A percentile compares a stretch with the other conserved stretches of the same genome.
These are phyloP conservation scores for Suillus subalutaceus DNA, from an alignment of 768 basidiomycete species.

Conservation along the genomic window DNA sequence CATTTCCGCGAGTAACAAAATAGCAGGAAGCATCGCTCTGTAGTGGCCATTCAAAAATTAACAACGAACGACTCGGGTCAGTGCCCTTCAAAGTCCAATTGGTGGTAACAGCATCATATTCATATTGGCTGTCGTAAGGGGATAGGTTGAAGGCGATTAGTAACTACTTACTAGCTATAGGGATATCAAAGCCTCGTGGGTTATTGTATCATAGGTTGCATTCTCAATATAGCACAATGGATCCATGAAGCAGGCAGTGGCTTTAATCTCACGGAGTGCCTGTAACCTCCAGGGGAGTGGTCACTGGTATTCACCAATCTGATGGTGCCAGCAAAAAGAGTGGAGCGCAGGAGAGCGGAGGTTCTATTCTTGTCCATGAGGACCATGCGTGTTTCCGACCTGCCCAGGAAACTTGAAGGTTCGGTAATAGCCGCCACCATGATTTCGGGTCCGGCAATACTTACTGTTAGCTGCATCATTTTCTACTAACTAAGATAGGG, in stretches of 20 bases:
- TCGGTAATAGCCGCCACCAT: not conserved
- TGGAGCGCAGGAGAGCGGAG: not conserved
- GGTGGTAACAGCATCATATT: not conserved
- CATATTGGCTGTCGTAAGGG: not conserved
- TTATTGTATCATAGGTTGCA: not conserved
- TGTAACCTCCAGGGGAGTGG: not conserved
- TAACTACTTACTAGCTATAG: not conserved
- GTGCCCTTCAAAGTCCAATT: not conserved
- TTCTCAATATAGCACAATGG: not conserved
- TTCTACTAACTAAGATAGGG: not conserved
- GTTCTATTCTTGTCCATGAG: not conserved
- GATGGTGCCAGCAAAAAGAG: not conserved
- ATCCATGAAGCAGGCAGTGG: not conserved
- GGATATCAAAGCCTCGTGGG: not conserved
- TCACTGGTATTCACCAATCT: not conserved
- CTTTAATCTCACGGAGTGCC: not conserved
- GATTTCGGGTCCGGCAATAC: not conserved
- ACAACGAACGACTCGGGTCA: not conserved
- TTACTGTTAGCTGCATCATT: not conserved
- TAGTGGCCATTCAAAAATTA: not conserved
- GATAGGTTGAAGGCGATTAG: not conserved
- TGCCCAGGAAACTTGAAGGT: not conserved
- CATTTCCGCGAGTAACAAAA: not conserved
- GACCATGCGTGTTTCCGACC: not conserved
- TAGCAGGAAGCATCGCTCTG: not conserved